Percentiles rank a stretch among this genome's conserved stretches.
These are phyloP conservation scores for Myrmaecium sp. DNA, from an alignment of 2,329 filamentous ascomycete species.

Conservation along the genomic window DNA sequence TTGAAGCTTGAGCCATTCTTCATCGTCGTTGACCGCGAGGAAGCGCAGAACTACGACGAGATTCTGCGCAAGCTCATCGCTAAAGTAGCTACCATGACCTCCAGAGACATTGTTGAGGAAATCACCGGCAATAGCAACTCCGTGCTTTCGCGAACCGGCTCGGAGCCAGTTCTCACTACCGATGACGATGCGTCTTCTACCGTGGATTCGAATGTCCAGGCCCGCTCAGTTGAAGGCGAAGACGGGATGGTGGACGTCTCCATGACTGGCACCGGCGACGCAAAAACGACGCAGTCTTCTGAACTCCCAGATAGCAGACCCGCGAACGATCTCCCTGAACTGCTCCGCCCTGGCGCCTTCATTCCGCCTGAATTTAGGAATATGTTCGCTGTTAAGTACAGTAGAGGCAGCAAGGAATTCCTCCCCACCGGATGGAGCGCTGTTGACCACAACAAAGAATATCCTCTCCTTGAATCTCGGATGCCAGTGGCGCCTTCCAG, in stretches of 20 bases:
- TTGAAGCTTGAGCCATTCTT: constrained; percentile 40
- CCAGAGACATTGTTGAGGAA: constrained; percentile 44
- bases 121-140: constrained; percentile 28
- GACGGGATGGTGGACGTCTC: constrained; percentile 83
- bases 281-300: constrained; percentile 10
- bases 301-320: constrained; percentile 10
- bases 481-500: constrained; percentile 15
- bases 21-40: constrained; percentile 57
- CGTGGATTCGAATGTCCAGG: constrained; percentile 52
- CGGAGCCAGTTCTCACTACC: constrained; percentile 51
- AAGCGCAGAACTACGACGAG: constrained; percentile 49
- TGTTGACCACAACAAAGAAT: constrained; percentile 41
- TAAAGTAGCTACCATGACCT: constrained; percentile 61
- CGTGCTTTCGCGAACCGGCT: constrained; percentile 38
- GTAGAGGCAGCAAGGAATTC: constrained; percentile 33
- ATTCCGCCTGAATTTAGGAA: constrained; percentile 44
- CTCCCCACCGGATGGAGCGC: constrained; percentile 56
- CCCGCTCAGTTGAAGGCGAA: constrained; percentile 70
- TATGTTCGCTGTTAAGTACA: constrained; percentile 63
- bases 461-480: constrained; percentile 37
- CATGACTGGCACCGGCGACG: constrained; percentile 48
- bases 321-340: constrained; percentile 20
- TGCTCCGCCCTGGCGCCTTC: constrained; percentile 38
- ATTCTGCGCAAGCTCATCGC: constrained; percentile 69
- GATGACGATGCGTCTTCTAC: constrained; percentile 47